Evolutionary conservation across 108 stramenopile species (phyloP), one percentile per base, ranked within the genome.

Genomic region (Cylindrotheca closterium): DNA sequence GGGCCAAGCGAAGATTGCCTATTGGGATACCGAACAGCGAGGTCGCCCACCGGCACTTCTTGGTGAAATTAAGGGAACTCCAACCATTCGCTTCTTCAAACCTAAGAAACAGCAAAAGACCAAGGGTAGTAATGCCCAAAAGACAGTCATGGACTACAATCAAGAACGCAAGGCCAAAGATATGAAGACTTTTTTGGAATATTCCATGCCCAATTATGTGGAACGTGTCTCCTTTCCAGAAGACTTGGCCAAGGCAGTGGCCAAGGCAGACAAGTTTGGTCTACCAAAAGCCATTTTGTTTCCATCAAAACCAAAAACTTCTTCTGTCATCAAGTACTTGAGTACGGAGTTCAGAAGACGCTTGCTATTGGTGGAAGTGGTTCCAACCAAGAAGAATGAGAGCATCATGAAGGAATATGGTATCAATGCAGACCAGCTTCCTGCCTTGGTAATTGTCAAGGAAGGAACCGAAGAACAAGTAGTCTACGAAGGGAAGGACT

Each of bases 11-110:
- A 83, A 78, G 47, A 71, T 84, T 52, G 86, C 80, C 19, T 84
- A 87, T 60, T 87, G 86, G 82, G 86, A 87, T 51, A 87, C 86
- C 3, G 78, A 87, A 52, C 64, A 77, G 28, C 50, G 67, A 2
- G 71, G 70, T 3, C 69, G 78, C 17, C 82, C 63, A 31, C 86
- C 86, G 4, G 46, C 67, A 0, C 29, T 87, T 1, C 34, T 87
- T 28, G 86, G 86, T 0, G 78, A 87, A 47, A 81, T 82, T 33
- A 55, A 75, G 49, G 86, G 82, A 10, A 87, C 82, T 0, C 86
- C 82, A 0, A 87, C 82, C 10, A 84, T 87, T 32, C 78, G 81
- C 30, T 49, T 87, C 17, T 72, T 74, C 19, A 69, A 66, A 55
- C 86, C 86, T 31, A 87, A 83, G 57, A 74, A 70, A 42, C 81